Evolutionary conservation across 345 rosid genomes (phyloP).

Genomic region (Populus tremula): DNA sequence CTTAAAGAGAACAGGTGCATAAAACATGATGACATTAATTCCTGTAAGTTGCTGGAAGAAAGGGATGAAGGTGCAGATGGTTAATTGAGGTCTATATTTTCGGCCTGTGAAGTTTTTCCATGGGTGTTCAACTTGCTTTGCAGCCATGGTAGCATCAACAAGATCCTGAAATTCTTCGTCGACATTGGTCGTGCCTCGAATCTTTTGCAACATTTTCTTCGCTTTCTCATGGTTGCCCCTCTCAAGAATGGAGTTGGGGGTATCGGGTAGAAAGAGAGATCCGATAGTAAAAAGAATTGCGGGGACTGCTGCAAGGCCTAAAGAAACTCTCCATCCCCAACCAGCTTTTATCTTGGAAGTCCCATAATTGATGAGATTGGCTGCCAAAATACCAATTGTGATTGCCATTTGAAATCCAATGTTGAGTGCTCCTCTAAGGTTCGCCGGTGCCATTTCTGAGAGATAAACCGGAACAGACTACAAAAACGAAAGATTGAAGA

Average conservation of each 20-base stretch:
- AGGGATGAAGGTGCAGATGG: slow-evolving; percentile 49
- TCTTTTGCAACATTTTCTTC: slow-evolving; percentile 47
- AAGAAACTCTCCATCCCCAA: slow-evolving; percentile 73
- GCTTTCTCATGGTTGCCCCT: slow-evolving; percentile 63
- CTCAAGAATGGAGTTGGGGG: slow-evolving; percentile 73
- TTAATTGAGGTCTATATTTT: slow-evolving; percentile 63
- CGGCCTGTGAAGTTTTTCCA: slow-evolving; percentile 60
- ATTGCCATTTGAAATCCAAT: slow-evolving; percentile 76
- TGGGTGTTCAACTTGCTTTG: slow-evolving; percentile 53
- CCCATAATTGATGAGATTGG: slow-evolving; percentile 63
- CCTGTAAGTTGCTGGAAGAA: slow-evolving; percentile 79
- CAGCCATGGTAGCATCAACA: slow-evolving; percentile 51
- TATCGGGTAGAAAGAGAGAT: slow-evolving; percentile 63
- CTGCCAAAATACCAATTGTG: slow-evolving; percentile 63
- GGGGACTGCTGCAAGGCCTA: slow-evolving; percentile 68
- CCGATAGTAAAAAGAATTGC: slow-evolving; percentile 63
- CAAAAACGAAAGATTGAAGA: too few relatives aligned
- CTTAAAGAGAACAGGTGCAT: slow-evolving; percentile 74
- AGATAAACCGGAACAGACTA: slow-evolving; percentile 74
- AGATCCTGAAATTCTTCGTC: slow-evolving; percentile 68
- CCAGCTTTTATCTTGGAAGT: slow-evolving; percentile 48
- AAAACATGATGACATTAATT: slow-evolving; percentile 70
- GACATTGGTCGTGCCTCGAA: slow-evolving; percentile 52
- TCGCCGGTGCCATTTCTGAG: slow-evolving; percentile 81
- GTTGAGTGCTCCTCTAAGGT: slow-evolving; percentile 72